These are phyloP conservation scores for Lactarius deliciosus DNA, from an alignment of 768 basidiomycete genomes.

Conservation along the genomic window DNA sequence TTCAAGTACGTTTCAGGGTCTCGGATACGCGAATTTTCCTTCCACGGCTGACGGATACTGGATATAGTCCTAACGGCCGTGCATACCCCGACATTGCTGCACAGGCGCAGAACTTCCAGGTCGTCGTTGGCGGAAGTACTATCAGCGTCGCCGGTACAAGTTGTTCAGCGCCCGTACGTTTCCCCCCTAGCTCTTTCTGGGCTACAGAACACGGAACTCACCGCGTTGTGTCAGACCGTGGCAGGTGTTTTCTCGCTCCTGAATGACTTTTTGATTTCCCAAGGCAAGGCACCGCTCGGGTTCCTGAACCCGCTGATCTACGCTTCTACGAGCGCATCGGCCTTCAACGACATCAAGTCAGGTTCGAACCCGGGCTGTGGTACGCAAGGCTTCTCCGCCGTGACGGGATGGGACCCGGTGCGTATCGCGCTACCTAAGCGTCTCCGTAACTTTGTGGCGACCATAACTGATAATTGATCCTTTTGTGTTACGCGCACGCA, in stretches of 20 bases:
- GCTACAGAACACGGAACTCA: neutral
- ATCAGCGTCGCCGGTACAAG: conserved; percentile 48
- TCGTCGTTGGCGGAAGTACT: conserved; percentile 49
- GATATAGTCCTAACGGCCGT: conserved; percentile 34
- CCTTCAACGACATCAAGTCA: conserved; percentile 51
- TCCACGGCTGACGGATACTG: conserved; percentile 1
- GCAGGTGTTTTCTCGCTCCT: conserved; percentile 40
- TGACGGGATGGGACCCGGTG: conserved; percentile 29
- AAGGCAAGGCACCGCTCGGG: conserved; percentile 38
- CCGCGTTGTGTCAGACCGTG: conserved; percentile 26
- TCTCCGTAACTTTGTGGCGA: neutral
- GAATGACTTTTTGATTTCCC: conserved; percentile 40
- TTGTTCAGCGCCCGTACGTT: conserved; percentile 37
- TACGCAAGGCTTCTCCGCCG: conserved; percentile 43
- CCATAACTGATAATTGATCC: conserved; percentile 15
- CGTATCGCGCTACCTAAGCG: neutral
- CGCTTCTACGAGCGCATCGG: conserved; percentile 26
- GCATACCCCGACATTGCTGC: conserved; percentile 45
- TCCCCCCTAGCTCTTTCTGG: neutral
- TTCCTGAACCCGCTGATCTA: conserved; percentile 45
- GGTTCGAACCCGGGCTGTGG: conserved; percentile 67
- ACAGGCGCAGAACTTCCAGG: conserved; percentile 54
- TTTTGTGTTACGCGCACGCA: neutral
- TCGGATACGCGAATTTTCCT: conserved; percentile 5
- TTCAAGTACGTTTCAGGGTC: conserved; percentile 47